Evolutionary conservation across 305 asterid species (phyloP).

Genomic region (Euphrasia arctica): DNA sequence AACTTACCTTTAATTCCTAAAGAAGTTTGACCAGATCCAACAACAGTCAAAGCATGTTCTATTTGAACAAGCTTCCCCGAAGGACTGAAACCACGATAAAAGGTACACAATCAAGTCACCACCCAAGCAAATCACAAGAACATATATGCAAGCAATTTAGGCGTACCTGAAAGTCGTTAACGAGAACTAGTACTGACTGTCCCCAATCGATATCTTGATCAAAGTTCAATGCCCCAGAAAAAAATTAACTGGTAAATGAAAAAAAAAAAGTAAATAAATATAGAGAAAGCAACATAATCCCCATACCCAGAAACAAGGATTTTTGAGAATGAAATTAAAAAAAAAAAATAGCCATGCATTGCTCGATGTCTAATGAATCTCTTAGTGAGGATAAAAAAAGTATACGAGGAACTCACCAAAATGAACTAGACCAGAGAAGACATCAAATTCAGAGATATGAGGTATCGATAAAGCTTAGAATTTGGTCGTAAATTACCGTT

Average conservation of each 20-base stretch:
- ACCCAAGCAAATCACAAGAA: slow-evolving; percentile 18
- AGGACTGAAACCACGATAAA: slow-evolving; percentile 48
- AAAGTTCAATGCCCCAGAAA: slow-evolving; percentile 21
- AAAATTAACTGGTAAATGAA: slow-evolving; percentile 12
- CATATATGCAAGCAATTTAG: not conserved
- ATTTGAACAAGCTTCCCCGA: slow-evolving; percentile 98
- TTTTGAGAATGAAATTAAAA: no score
- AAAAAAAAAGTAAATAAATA: not conserved
- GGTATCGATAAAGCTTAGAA: no score
- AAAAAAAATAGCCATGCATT: no score
- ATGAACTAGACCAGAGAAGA: no score
- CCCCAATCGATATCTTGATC: slow-evolving; percentile 52
- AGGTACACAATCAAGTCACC: slow-evolving; percentile 12
- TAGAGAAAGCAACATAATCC: not conserved
- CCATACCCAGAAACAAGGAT: not conserved
- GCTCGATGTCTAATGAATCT: no score
- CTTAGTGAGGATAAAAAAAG: no score
- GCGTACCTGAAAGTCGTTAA: slow-evolving; percentile 93
- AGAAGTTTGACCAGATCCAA: slow-evolving; percentile 97
- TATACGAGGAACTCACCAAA: no score
- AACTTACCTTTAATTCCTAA: slow-evolving; percentile 86
- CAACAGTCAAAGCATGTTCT: slow-evolving; percentile 96
- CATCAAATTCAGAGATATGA: no score
- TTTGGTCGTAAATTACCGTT: no score
- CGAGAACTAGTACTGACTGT: slow-evolving; percentile 94